Evolutionary conservation across 2,329 filamentous ascomycete genomes (phyloP), one percentile per base, ranked within the genome.

Genomic region (Aspergillus ochraceoroseus): DNA sequence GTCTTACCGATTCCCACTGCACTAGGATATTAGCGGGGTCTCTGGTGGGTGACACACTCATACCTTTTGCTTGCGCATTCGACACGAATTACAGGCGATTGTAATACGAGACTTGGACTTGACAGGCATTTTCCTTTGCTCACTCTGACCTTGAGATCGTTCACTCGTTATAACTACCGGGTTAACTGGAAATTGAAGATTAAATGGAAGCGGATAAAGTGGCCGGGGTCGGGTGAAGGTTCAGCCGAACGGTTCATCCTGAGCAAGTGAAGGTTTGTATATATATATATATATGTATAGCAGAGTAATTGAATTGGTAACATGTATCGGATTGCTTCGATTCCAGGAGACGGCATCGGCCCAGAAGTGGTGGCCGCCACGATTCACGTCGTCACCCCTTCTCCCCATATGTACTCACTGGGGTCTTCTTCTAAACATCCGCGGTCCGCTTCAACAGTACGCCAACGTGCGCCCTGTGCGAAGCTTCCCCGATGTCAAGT

Each of bases 311-410:
- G 14, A 33, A 22, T 9, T 5, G 20, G 9, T 9, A 38, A 17
- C 19, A 43, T 43, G 35, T 20, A 32, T 30, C 32, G 28, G 3
- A 53, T 81, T 48, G 74, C 78, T 42, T 74, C 77, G 15, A 79
- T 83, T 46, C 74, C 79, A 5, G 77, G 76, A 9, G 77, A 83
- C 55, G 77, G 80, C 17, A 82, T 83, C 35, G 79, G 80, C 18
- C 69, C 70, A 2, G 79, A 83, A 57, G 78, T 83, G n/a, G 71
- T 82, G 20, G 65, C 71, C 18, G 77, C 76, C 2, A 73, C 76
- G 3, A 66, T 72, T 6, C 55, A 70, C 49, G 69, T 70, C 12
- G 53, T 76, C 11, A 66, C 33, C 62, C 76, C 14, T 62, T 70
- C n/a, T 51, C 62, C 15, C 45, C 74, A 79, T 44, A 71, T 78